Base-by-base conservation (phyloP, 257 asterid species). In the Gentiana straminea region DNA sequence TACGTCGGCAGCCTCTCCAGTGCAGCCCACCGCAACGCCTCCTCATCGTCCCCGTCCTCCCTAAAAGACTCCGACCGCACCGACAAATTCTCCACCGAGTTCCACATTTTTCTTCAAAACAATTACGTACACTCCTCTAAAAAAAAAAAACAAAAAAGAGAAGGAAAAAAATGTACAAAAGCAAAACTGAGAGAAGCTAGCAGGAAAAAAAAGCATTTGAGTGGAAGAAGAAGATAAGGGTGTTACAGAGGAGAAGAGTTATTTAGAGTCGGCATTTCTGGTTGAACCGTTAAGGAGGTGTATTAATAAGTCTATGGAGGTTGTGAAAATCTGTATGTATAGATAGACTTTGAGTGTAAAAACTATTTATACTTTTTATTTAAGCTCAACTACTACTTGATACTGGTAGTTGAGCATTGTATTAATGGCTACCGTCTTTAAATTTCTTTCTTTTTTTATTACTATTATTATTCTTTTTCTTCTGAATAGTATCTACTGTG, bases 21-120 rank as follows among this genome's bases (percentile, higher is more conserved):
- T 70, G 96, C 98, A 55, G 98, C 98, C 98, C 98, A 86, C 64
- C 87, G 83, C 65, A 90, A 80, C 62, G 89, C 98, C 78, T 84
- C 95, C 83, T 90, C 98, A 54, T 90, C 97, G 65, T 84, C 95
- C 24, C 82, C 92, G 47, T 86, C 89, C 75, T 84, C 95, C 77
- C 96, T 70, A 15, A 86, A 86, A 38, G 98, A 90, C 77, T 77
- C 79, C 55, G 98, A 84, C 37, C 96, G 75, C 61, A 69, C 96
- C 54, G 94, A 78, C 68, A 86, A 57, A 61, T 84, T 86, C 89
- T 84, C 98, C 49, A 81, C 94, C 48, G 96, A 82, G 49, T 70
- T 85, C 98, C 98, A 90, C 98, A 90, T 90, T 33, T 33, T 8
- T 7, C 3, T 24, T 24, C 24, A 24, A 24, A 24, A 24, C 24